Conservation (phyloP, 192 early-diverging fungal species). For the Piromyces sp. region DNA sequence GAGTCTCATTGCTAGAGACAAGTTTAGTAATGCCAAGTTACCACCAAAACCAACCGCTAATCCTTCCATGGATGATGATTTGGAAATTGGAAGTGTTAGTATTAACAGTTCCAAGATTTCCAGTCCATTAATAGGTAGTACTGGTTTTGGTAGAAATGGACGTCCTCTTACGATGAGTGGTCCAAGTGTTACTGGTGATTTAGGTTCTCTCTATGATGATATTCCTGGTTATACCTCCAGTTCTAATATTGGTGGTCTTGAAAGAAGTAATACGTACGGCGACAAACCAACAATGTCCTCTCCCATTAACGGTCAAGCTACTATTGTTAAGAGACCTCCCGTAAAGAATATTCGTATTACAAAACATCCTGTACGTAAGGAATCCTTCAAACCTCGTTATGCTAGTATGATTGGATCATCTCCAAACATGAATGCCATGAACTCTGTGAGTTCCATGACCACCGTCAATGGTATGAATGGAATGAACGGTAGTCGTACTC, state of each 20-base stretch:
- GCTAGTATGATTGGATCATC: background rate
- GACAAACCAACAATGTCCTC: background rate
- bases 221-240: background rate
- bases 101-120: background rate
- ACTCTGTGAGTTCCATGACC: too few species aligned
- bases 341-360: background rate
- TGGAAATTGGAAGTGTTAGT: background rate
- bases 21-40: background rate
- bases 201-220: background rate
- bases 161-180: too few species aligned
- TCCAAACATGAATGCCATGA: background rate
- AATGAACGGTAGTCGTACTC: background rate
- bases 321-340: background rate
- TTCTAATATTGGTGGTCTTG: background rate
- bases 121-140: too few species aligned
- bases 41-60: background rate
- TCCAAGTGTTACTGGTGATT: background rate
- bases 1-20: background rate
- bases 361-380: background rate
- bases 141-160: too few species aligned
- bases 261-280: background rate
- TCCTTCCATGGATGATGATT: background rate
- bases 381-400: background rate
- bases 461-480: too few species aligned
- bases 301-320: background rate